A percentile compares a stretch with the other conserved stretches of the same genome.
Evolutionary conservation across 1,284 basidiomycete genomes (phyloP).

Genomic region (Ganoderma sp.): DNA sequence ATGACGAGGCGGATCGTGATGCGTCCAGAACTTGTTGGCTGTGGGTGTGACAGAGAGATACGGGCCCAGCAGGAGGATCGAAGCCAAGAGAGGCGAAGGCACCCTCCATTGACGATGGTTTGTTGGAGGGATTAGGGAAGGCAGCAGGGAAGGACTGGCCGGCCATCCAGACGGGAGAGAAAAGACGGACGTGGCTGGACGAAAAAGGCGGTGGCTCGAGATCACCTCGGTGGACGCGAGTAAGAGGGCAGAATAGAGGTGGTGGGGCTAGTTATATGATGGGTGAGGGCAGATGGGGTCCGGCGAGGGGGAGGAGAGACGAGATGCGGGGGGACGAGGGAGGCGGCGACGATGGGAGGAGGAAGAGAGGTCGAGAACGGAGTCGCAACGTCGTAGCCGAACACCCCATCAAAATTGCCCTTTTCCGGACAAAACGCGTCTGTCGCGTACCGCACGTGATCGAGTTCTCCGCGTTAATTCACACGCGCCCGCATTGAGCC

Average conservation of each 20-base stretch:
- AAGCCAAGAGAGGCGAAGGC: constrained; percentile 17
- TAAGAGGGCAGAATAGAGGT: not conserved
- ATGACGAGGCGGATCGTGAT: constrained; percentile 34
- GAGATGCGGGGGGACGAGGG: constrained; percentile 11
- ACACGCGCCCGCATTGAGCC: constrained; percentile 17
- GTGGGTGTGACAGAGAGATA: constrained; percentile 5
- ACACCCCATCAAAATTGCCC: constrained; percentile 30
- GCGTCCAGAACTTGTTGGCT: constrained; percentile 41
- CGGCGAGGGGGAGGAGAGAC: not conserved
- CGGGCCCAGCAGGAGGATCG: constrained; percentile 5
- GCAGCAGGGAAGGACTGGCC: constrained; percentile 31
- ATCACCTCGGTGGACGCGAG: not conserved
- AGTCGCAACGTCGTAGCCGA: constrained; percentile 16
- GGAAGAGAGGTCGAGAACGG: constrained; percentile 16
- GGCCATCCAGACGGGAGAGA: constrained; percentile 29
- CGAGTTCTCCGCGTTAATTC: constrained; percentile 30
- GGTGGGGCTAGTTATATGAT: constrained; percentile 11
- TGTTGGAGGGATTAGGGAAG: constrained; percentile 23
- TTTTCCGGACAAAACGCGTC: constrained; percentile 33
- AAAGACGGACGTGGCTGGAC: constrained; percentile 4
- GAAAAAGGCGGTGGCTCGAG: constrained; percentile 14
- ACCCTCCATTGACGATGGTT: constrained; percentile 12
- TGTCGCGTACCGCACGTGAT: constrained; percentile 36
- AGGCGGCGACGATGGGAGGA: constrained; percentile 21
- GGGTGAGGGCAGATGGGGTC: not conserved